Evolutionary conservation across 2,329 filamentous ascomycete species (phyloP).

Genomic region (Paradendryphiella salina): DNA sequence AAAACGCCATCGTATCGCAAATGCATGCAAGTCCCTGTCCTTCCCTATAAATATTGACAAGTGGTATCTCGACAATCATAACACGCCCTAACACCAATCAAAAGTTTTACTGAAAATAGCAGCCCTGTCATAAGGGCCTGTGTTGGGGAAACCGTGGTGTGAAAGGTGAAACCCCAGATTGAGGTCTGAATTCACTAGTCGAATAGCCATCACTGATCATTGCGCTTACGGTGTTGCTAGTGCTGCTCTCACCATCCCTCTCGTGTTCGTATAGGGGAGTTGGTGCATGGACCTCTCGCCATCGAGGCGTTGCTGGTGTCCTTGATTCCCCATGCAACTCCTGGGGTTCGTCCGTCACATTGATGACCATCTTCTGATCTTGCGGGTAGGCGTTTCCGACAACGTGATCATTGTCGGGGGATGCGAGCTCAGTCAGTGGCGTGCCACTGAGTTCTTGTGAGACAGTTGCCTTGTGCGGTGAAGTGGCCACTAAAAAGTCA

Average conservation of each 20-base stretch:
- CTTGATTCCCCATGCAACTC: conserved; percentile 31
- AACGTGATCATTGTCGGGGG: conserved; percentile 14
- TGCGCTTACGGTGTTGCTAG: conserved; percentile 26
- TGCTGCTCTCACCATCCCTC: conserved; percentile 24
- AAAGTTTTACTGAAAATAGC: not conserved
- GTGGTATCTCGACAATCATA: conserved; percentile 17
- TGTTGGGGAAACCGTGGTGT: conserved; percentile 5
- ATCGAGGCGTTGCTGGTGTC: conserved; percentile 23
- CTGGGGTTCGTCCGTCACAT: conserved; percentile 27
- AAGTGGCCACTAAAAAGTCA: conserved; percentile 1
- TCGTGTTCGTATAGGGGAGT: conserved; percentile 21
- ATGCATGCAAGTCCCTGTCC: not conserved
- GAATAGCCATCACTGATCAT: conserved; percentile 27
- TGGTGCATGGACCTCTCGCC: conserved; percentile 30
- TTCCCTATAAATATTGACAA: conserved; percentile 1
- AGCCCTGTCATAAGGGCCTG: not conserved
- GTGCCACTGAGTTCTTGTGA: conserved; percentile 35
- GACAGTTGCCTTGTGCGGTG: conserved; percentile 18
- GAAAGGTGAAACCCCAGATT: conserved; percentile 25
- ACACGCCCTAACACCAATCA: conserved; percentile 3
- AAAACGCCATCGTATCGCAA: not conserved
- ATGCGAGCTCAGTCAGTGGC: conserved; percentile 29
- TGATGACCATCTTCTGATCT: conserved; percentile 27
- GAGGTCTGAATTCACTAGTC: conserved; percentile 8
- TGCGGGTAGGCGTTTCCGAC: conserved; percentile 16